These are phyloP conservation scores for Fusarium luffae DNA, from an alignment of 2,329 filamentous ascomycete genomes.

Conservation along the genomic window DNA sequence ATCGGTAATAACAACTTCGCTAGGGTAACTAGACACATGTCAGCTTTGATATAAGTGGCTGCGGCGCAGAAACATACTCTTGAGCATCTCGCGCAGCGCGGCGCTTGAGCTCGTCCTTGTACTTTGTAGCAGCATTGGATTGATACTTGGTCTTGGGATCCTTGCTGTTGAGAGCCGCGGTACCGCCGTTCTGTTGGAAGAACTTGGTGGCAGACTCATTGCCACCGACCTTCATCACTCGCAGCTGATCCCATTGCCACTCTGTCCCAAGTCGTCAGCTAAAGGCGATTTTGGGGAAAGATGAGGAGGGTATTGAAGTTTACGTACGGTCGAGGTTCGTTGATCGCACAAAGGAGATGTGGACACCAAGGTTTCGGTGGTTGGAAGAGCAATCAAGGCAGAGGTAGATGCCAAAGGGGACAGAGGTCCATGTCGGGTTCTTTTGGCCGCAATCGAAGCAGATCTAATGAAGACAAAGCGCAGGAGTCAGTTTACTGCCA, in stretches of 20 bases:
- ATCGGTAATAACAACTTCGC: conserved; percentile 87
- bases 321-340: conserved; percentile 96
- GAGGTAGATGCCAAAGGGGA: conserved; percentile 96
- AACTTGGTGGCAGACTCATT: conserved; percentile 99
- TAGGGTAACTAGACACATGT: conserved; percentile 72
- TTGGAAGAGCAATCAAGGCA: conserved; percentile 98
- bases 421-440: conserved; percentile 98
- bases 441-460: conserved; percentile 99
- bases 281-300: not conserved
- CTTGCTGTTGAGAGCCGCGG: conserved; percentile 93
- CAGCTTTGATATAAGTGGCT: conserved; percentile 30
- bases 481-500: conserved; percentile 17
- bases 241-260: conserved; percentile 99
- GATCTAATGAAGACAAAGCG: conserved; percentile 65
- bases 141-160: conserved; percentile 97
- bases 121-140: conserved; percentile 91
- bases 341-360: conserved; percentile 98
- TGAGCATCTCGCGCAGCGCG: conserved; percentile 84
- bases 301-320: conserved; percentile 6
- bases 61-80: conserved; percentile 69
- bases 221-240: conserved; percentile 97
- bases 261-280: conserved; percentile 59
- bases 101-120: conserved; percentile 95
- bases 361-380: conserved; percentile 96
- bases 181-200: conserved; percentile 96